Base-by-base conservation (phyloP, 495 filamentous ascomycete species). In the Aspergillus cristatus region DNA sequence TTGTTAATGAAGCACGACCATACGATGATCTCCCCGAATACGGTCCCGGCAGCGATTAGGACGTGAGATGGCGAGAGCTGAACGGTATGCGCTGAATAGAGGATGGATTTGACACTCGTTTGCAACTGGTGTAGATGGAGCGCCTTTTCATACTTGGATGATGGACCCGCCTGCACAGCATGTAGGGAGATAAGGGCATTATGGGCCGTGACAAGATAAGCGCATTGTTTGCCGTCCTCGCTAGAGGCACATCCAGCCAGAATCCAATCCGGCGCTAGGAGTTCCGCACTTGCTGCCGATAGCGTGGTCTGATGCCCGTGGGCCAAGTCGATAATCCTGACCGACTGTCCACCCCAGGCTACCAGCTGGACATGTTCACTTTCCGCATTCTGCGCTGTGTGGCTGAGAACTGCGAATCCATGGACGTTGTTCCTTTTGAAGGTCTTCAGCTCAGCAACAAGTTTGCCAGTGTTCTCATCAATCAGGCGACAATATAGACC, bases 21-120 rank as follows among this genome's bases (percentile, higher is more conserved):
- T 2, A 95, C 72, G 10, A 95, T 65, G 18, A 96, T 82, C 55
- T 97, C 87, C 1, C 91, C 91, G 57, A 94, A 96, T 0, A 86
- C 87, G 0, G 93, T 96, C 1, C 91, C 91, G 1, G 84, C 82
- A 18, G 86, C 84, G 11, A 94, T 70, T 17, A 97, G 67, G 24
- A 95, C 54, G 28, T 63, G 60, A 28, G 68, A 71, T 2, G 54
- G 15, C 8, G 71, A 69, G n/a, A 76, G 55, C 53, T 75, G 76
- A 28, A 71, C 50, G 15, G 90, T 57, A 46, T 88, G 75, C 1
- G 87, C 90, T 8, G 88, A 84, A 52, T 91, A 98, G 11, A 98
- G 71, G 37, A 93, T 87, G 4, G 85, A 91, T 36, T 81, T 73
- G 7, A 88, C 86, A 6, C 84, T 84, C 3, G 80, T 76, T 8